A percentile compares a stretch with the other conserved stretches of the same genome.
phyloP scores from a whole-genome alignment of 2,329 filamentous ascomycete genomes.

The Neurospora sp. region DNA sequence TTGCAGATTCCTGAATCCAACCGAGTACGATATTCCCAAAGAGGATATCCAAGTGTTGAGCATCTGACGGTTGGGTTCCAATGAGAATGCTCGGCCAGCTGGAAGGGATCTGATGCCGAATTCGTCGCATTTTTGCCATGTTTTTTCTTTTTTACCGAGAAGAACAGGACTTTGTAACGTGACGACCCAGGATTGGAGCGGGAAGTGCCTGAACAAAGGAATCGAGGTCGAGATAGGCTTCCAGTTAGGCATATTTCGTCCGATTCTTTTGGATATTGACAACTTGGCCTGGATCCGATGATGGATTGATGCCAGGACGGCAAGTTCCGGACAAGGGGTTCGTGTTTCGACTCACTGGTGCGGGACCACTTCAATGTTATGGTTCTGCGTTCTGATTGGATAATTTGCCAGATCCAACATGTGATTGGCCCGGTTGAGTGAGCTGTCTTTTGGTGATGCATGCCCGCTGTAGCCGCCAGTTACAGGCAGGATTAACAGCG shows the following conservation, averaged over 20 bases:
- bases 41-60: background rate
- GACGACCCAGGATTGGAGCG: background rate
- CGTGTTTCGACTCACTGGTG: constrained; percentile 12
- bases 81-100: background rate
- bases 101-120: background rate
- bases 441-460: constrained; percentile 11
- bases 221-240: background rate
- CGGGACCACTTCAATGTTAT: constrained; percentile 9
- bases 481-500: background rate
- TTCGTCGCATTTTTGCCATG: background rate
- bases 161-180: background rate
- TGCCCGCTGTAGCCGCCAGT: background rate
- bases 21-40: background rate
- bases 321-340: constrained; percentile 2
- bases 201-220: background rate
- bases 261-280: background rate
- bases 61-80: background rate
- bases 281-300: background rate
- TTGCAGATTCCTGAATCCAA: background rate
- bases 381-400: constrained; percentile 13
- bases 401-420: constrained; percentile 4
- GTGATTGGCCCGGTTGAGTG: constrained; percentile 10
- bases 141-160: background rate
- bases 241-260: background rate
- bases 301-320: background rate